phyloP scores from a whole-genome alignment of 2,329 filamentous ascomycete species.

The Diaporthe eres region DNA sequence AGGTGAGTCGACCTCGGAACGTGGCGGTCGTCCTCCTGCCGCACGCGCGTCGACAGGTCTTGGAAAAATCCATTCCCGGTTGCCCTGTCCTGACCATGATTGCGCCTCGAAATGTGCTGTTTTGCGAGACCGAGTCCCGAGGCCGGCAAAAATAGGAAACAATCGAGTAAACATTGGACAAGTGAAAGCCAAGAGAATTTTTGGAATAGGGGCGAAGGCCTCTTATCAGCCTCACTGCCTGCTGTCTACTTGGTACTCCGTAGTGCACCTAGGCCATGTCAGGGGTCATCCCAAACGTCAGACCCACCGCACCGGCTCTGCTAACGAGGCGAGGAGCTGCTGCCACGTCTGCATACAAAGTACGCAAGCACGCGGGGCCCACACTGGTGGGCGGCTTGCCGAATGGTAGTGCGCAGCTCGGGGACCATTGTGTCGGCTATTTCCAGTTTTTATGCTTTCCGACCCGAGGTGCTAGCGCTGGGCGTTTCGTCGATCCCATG shows the following conservation, averaged over 20 bases:
- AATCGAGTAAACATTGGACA: neutral
- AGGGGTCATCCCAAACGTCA: conserved; percentile 37
- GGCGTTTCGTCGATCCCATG: conserved; percentile 38
- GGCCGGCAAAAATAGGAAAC: neutral
- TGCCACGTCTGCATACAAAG: conserved; percentile 21
- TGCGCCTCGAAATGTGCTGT: conserved; percentile 1
- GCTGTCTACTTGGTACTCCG: neutral
- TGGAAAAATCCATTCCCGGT: neutral
- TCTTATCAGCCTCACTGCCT: neutral
- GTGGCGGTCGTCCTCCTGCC: neutral
- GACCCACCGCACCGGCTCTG: conserved; percentile 28
- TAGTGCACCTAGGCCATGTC: neutral
- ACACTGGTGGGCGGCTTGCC: neutral
- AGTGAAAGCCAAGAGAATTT: conserved; percentile 1
- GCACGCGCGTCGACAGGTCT: neutral
- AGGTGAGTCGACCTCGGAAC: neutral
- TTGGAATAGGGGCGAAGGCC: neutral
- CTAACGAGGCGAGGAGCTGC: conserved; percentile 5
- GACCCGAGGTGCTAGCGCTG: conserved; percentile 14
- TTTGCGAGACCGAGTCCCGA: neutral
- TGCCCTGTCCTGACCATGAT: neutral
- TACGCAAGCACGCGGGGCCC: conserved; percentile 29
- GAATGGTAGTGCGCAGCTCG: neutral
- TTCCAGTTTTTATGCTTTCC: conserved; percentile 19
- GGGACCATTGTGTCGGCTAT: neutral